Conservation (phyloP, 2,329 filamentous ascomycete genomes). For the Pseudocercospora eumusae region DNA sequence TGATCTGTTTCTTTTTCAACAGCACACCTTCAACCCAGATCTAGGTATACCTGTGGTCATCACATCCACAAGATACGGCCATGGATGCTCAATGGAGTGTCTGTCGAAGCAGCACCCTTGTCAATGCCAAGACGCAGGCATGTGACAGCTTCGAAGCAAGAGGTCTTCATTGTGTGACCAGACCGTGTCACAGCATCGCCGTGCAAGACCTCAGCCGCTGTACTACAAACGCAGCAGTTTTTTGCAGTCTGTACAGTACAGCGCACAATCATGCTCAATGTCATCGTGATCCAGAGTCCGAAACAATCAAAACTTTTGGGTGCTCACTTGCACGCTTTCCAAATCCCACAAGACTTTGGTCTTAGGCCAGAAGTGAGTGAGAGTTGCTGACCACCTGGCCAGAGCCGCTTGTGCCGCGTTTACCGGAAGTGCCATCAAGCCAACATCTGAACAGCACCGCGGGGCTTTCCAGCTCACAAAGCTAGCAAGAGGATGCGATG, state of each 20-base stretch:
- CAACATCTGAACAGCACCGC: background rate
- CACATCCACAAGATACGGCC: background rate
- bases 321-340: background rate
- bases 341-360: background rate
- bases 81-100: background rate
- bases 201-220: background rate
- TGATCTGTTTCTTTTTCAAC: conserved; percentile 4
- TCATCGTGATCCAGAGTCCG: background rate
- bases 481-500: background rate
- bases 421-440: conserved; percentile 13
- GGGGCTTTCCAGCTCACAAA: conserved; percentile 6
- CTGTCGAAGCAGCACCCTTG: background rate
- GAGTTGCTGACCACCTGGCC: background rate
- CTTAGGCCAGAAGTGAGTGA: background rate
- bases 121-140: conserved; percentile 1
- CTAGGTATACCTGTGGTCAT: background rate
- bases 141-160: background rate
- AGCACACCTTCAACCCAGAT: background rate
- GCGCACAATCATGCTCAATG: background rate
- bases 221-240: background rate
- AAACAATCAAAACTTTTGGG: background rate
- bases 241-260: background rate
- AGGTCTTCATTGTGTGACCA: background rate
- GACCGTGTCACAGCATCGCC: background rate
- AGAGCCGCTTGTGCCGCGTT: conserved; percentile 14